Base-by-base conservation (phyloP, 257 asterid species). In the Solanum paucissectum region DNA sequence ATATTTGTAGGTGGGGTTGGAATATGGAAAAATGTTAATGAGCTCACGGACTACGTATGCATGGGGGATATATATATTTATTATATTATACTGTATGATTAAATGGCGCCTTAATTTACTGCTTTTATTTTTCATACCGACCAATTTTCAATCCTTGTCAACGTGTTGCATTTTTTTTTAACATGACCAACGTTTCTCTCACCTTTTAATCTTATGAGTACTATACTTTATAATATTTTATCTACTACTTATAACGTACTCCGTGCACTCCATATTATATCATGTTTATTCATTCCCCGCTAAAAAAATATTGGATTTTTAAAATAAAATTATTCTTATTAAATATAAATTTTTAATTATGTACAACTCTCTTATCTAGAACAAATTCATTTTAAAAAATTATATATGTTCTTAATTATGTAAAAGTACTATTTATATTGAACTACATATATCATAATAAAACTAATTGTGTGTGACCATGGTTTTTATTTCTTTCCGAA, bases 41-140 rank as follows among this genome's bases (percentile, higher is more conserved):
- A 87, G 87, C 77, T 88, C 90, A 83, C 68, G 85, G 87, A 72
- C 9, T 73, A 73, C 66, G 79, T 55, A 13, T 16, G 38, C 62
- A 79, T 46, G 68, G 60, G 60, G 16, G 13, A 60, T 25, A 66
- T 66, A 38, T 58, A 49, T 23, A 23, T 20, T 52, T 52, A 52
- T 62, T 60, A 21, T 13, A 46, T 46, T 46, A 49, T 23, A 62
- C 14, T 23, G 23, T 14, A 16, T 81, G 85, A 46, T 29, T 29
- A 81, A 81, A 81, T 46, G 85, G 69, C 85, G 69, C 69, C 85
- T 81, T 32, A 81, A 81, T 81, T 81, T 81, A 49, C 85, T 81
- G 69, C 85, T 42, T 46, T 79, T 46, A n/a, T 46, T 27, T 46
- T 27, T 46, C 42, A 46, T 29, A 49, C 85, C 85, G 20, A 81